Percentiles rank a stretch among this genome's conserved stretches.
These are phyloP conservation scores for Yarrowia keelungensis DNA, from an alignment of 805 yeast genomes.

Conservation along the genomic window DNA sequence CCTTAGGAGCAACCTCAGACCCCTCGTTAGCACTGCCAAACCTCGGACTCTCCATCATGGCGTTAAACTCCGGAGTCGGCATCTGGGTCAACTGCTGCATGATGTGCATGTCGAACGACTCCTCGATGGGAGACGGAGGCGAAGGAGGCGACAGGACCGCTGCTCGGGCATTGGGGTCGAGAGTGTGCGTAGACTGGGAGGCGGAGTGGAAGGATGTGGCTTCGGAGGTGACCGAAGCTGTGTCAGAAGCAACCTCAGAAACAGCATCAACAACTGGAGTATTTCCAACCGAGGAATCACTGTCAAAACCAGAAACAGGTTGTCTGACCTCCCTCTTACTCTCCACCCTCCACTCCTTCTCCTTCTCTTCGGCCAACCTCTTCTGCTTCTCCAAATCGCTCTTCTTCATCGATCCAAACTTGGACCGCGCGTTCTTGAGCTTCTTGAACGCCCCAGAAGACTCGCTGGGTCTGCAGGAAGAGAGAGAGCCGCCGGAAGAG, in stretches of 20 bases:
- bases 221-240: constrained; percentile 4
- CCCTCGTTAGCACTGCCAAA: too few relatives aligned
- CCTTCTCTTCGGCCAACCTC: constrained; percentile 4
- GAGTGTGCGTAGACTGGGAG: not conserved
- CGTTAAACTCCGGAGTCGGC: constrained; percentile 39
- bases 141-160: constrained; percentile 16
- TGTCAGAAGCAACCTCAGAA: not conserved
- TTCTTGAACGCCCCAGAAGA: constrained; percentile 33
- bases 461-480: constrained; percentile 29
- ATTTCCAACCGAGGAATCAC: constrained; percentile 4
- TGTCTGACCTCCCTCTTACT: not conserved
- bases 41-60: constrained; percentile 16
- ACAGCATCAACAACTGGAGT: not conserved
- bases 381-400: constrained; percentile 27
- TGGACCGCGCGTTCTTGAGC: constrained; percentile 30
- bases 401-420: constrained; percentile 20
- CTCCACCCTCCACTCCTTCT: constrained; percentile 19
- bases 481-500: constrained; percentile 6
- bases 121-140: constrained; percentile 22
- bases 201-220: constrained; percentile 21
- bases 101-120: constrained; percentile 33
- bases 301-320: constrained; percentile 8
- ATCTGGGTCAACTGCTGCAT: constrained; percentile 38
- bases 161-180: constrained; percentile 20
- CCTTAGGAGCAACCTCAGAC: not conserved